Conservation (phyloP, 352 stramenopile species). For the Phytophthora chlamydospora region DNA sequence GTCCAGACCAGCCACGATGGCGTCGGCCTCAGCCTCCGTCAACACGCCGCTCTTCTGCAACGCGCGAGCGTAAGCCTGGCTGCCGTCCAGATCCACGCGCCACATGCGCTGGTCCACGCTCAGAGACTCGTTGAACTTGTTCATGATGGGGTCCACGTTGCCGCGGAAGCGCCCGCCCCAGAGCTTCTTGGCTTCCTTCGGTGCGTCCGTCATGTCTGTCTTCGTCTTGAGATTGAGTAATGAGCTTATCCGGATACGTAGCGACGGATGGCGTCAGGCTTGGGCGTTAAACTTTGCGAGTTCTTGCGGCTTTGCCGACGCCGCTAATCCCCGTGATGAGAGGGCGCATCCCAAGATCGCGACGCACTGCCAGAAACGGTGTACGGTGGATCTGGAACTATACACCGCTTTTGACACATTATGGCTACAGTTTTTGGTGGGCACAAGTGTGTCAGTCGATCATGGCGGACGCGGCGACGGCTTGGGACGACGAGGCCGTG, state of each 20-base stretch:
- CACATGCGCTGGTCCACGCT: slow-evolving; percentile 98
- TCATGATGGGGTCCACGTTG: slow-evolving; percentile 96
- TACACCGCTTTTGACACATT: too few species aligned
- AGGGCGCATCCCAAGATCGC: neutral
- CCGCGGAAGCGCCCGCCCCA: slow-evolving; percentile 94
- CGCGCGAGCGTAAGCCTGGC: slow-evolving; percentile 95
- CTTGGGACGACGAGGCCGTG: slow-evolving; percentile 47
- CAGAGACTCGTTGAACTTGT: slow-evolving; percentile 99
- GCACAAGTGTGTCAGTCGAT: neutral
- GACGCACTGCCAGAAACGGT: too few species aligned
- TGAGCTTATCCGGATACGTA: neutral
- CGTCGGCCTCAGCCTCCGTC: slow-evolving; percentile 84
- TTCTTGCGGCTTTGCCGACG: neutral
- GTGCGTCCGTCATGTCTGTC: slow-evolving; percentile 33
- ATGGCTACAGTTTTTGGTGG: slow-evolving; percentile 17
- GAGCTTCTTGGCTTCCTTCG: slow-evolving; percentile 76
- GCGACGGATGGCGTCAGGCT: too few species aligned
- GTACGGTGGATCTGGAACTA: too few species aligned
- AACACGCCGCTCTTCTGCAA: slow-evolving; percentile 93
- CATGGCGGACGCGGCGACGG: slow-evolving; percentile 1
- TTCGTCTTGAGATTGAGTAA: slow-evolving; percentile 6
- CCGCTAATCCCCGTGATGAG: slow-evolving; percentile 20
- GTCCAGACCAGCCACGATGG: slow-evolving; percentile 38
- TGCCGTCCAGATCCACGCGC: slow-evolving; percentile 95
- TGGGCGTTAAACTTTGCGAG: too few species aligned